A percentile compares a stretch with the other conserved stretches of the same genome.
Evolutionary conservation across 1,284 basidiomycete genomes (phyloP).

Genomic region (Veloporphyrellus conicus): DNA sequence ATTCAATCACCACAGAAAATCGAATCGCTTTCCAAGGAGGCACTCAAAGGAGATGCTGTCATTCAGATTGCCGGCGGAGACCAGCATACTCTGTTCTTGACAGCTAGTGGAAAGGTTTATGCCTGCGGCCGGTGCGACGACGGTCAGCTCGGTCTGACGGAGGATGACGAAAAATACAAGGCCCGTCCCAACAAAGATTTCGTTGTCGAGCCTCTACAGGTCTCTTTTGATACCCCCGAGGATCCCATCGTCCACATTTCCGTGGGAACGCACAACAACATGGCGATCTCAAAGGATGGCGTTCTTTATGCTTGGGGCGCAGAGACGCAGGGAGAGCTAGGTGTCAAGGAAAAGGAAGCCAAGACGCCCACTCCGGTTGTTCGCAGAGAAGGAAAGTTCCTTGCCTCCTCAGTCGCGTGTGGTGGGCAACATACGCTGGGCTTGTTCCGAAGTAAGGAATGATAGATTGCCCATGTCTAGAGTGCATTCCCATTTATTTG

Average conservation of each 20-base stretch:
- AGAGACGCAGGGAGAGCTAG: constrained; percentile 70
- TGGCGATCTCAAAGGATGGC: constrained; percentile 75
- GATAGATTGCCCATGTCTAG: constrained; percentile 6
- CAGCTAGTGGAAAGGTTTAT: constrained; percentile 78
- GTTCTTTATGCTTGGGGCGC: constrained; percentile 86
- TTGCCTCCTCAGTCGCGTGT: constrained; percentile 57
- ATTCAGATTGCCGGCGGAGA: constrained; percentile 74
- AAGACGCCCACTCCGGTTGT: constrained; percentile 61
- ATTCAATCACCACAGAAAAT: constrained; percentile 72
- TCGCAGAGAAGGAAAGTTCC: constrained; percentile 62
- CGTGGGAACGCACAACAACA: constrained; percentile 76
- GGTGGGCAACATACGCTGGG: constrained; percentile 72
- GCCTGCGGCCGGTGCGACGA: constrained; percentile 77
- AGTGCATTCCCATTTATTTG: constrained; percentile 21
- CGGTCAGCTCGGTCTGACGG: constrained; percentile 71
- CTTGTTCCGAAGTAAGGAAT: constrained; percentile 57
- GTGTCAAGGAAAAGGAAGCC: constrained; percentile 56
- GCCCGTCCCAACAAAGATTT: constrained; percentile 51
- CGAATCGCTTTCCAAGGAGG: constrained; percentile 57
- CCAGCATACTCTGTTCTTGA: constrained; percentile 86
- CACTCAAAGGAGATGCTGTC: constrained; percentile 66
- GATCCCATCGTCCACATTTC: constrained; percentile 76
- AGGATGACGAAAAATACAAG: constrained; percentile 55
- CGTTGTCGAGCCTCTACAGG: constrained; percentile 58
- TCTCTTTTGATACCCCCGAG: constrained; percentile 59